Evolutionary conservation across 768 basidiomycete species (phyloP), one percentile per base, ranked within the genome.

Genomic region (Pleurotus platypus): DNA sequence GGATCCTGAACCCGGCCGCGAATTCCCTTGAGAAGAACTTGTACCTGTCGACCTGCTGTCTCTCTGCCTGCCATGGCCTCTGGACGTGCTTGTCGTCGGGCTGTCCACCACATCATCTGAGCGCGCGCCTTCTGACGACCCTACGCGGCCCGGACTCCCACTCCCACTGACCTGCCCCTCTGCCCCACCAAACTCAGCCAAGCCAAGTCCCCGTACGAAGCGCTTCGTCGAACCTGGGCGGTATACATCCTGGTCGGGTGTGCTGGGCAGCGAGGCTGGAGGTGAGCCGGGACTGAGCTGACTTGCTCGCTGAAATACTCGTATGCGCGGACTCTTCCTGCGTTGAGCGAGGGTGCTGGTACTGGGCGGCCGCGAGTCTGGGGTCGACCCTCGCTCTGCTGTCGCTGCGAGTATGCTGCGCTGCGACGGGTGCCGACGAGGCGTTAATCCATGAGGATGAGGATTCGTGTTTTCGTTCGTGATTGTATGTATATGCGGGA

Each of bases 401-500:
- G 27, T 51, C 11, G 20, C 16, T 26, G 30, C 26, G 5, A 46
- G 56, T 47, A 22, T 16, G 16, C 45, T 49, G 3, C 57, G n/a
- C 15, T 59, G 47, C 12, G 40, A 39, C 2, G 60, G 58, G 42
- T 55, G 55, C 38, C 60, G 45, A 30, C 60, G 48, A 5, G 58
- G 55, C 2, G 54, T 58, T 38, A 55, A 55, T 5, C 45, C 47
- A 20, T 37, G 13, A 6, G 16, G 8, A 49, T 24, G n/a, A 49
- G 22, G n/a, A 49, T 49, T 49, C 12, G 56, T 24, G 22, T 35
- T 42, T 39, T 4, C 46, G 9, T 6, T 1, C 30, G 30, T 11
- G 30, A 7, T 1, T 9, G 27, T 6, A 9, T 30, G 6, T 6
- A 6, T 30, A 7, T 30, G 27, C 50, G 22, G 2, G 12, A 48